Base-by-base conservation (phyloP, 2,329 filamentous ascomycete species). In the Aspergillus pseudotamarii region DNA sequence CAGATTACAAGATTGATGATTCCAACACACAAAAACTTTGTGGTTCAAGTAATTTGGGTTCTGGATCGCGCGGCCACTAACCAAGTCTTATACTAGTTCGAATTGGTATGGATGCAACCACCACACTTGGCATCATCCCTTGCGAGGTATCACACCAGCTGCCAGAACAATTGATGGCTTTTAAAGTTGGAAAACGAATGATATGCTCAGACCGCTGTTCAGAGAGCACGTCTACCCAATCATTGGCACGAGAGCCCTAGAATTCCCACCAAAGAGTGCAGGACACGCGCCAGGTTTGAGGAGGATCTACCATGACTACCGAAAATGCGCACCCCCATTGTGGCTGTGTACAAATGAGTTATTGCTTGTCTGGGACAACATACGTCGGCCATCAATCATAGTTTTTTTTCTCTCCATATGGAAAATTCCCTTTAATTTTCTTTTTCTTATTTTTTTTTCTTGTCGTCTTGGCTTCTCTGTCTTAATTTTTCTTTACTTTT, bases 361-460 rank as follows among this genome's bases (percentile, higher is more conserved):
- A 38, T 55, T 55, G 51, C 51, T 55, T 55, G 51, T 55, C 51
- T 55, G 51, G 51, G n/a, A 54, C 28, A 23, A 34, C 19, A 34
- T 34, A 12, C 23, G 38, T 51, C 28, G 48, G 16, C 21, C 26
- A 19, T 55, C 14, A 38, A 26, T 55, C 14, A 38, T 55, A 6
- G 19, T 55, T 36, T 55, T 36, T 55, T 55, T 4, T 38, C 16
- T 55, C 14, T 54, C 21, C 10, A 12, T 10, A n/a, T 50, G 23
- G 26, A 4, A 21, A 32, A 6, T 21, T 34, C 48, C 30, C 48
- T 28, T 28, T 30, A 23, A 54, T 21, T 36, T 38, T 36, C 16
- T 38, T 36, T 36, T 55, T 23, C 28, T 36, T 51, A 28, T 30
- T 26, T 26, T 26, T 26, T 51, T 16, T 34, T 12, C 11, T 54